Conservation (phyloP, 805 yeast species). For the Lachancea waltii region DNA sequence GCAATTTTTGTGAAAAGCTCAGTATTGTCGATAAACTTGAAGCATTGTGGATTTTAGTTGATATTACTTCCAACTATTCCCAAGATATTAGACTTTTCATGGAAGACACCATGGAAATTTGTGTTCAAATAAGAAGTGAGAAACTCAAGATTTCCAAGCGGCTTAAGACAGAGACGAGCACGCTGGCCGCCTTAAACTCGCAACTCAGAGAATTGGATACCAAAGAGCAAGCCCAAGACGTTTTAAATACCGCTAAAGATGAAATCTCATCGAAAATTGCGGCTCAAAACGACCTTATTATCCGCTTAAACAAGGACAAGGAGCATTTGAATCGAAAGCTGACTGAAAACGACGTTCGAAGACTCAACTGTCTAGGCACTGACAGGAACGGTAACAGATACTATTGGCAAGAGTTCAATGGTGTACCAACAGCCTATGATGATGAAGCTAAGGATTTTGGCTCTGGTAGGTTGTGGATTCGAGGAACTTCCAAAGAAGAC, state of each 20-base stretch:
- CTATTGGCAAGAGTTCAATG: conserved; percentile 93
- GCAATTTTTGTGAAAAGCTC: conserved; percentile 50
- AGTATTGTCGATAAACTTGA: conserved; percentile 48
- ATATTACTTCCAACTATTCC: conserved; percentile 40
- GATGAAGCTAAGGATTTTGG: conserved; percentile 32
- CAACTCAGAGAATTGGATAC: neutral
- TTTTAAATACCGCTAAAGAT: conserved; percentile 8
- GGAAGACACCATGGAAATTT: conserved; percentile 30
- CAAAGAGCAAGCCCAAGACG: neutral
- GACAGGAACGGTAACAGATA: conserved; percentile 82
- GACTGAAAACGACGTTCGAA: conserved; percentile 65
- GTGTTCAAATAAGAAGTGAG: conserved; percentile 31
- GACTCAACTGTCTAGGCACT: conserved; percentile 69
- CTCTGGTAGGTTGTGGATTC: conserved; percentile 85
- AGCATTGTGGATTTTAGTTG: conserved; percentile 55
- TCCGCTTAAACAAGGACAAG: conserved; percentile 43
- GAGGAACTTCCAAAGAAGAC: conserved; percentile 69
- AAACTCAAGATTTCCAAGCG: conserved; percentile 27
- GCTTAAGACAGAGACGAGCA: conserved; percentile 20
- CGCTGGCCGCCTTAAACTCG: conserved; percentile 1
- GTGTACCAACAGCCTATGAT: conserved; percentile 52
- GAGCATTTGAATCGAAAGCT: conserved; percentile 53
- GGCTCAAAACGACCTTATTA: conserved; percentile 22
- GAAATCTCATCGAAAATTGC: conserved; percentile 16
- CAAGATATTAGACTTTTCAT: conserved; percentile 27